Percentiles rank a stretch among this genome's conserved stretches.
Conservation (phyloP, 352 stramenopile genomes). For the Pythium utonaiense region DNA sequence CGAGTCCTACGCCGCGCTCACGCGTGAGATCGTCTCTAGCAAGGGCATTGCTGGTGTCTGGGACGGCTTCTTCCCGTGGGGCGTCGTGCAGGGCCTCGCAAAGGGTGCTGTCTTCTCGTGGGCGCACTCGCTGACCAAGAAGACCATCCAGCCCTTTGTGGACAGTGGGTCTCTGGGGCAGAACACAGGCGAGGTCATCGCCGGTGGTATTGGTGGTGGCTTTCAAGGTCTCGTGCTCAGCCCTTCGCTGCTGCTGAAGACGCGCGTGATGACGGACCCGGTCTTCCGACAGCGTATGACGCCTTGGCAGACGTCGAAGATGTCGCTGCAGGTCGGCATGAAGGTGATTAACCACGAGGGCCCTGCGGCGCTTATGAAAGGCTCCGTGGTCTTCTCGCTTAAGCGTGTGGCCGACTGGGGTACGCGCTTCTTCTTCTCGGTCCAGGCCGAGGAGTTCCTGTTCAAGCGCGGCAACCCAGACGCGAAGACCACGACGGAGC, state of each 20-base stretch:
- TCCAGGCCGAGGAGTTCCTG: conserved; percentile 74
- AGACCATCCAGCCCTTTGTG: conserved; percentile 55
- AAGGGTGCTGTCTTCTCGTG: conserved; percentile 92
- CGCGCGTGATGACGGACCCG: conserved; percentile 92
- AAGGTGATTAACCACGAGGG: conserved; percentile 90
- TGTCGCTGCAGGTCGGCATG: conserved; percentile 81
- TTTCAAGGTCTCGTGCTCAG: conserved; percentile 93
- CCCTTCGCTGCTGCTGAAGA: conserved; percentile 92
- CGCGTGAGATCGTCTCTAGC: conserved; percentile 77
- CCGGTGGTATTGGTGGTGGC: conserved; percentile 86
- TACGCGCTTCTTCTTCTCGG: conserved; percentile 91
- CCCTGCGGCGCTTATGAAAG: conserved; percentile 88
- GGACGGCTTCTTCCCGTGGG: conserved; percentile 94
- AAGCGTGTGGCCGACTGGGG: conserved; percentile 93
- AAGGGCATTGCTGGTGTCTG: conserved; percentile 90
- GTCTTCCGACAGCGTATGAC: conserved; percentile 91
- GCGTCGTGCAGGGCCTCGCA: conserved; percentile 81
- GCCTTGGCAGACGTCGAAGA: conserved; percentile 71
- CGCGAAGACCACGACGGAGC: conserved; percentile 44
- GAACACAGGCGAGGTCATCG: conserved; percentile 70
- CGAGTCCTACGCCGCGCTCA: conserved; percentile 77
- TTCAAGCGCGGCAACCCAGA: conserved; percentile 71
- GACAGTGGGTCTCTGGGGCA: conserved; percentile 50
- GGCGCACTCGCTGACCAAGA: conserved; percentile 74
- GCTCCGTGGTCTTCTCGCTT: conserved; percentile 86